Conservation (phyloP, 2,329 filamentous ascomycete genomes). For the Blastomyces silverae region DNA sequence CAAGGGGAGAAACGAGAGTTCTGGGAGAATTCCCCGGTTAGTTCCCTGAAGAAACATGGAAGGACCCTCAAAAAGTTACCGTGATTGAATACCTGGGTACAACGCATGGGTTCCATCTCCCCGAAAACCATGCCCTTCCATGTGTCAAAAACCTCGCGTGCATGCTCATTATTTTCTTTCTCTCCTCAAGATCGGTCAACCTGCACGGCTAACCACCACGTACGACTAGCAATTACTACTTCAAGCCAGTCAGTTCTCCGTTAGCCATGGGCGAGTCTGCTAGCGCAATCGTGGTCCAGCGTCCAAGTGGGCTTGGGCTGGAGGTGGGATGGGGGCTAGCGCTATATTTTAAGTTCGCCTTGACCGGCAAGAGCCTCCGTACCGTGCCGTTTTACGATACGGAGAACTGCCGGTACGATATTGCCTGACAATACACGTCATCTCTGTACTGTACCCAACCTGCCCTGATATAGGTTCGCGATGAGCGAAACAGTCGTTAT, state of each 20-base stretch:
- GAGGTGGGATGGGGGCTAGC: background rate
- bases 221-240: background rate
- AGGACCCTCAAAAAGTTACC: background rate
- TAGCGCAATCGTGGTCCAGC: conserved; percentile 4
- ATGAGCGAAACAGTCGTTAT: background rate
- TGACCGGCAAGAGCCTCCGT: background rate
- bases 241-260: too few relatives aligned
- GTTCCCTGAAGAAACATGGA: too few relatives aligned
- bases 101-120: background rate
- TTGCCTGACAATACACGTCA: background rate
- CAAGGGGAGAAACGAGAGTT: too few relatives aligned
- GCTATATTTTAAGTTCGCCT: background rate
- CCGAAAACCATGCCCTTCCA: background rate
- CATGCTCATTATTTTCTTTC: background rate
- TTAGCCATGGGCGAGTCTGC: background rate
- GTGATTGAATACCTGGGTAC: conserved; percentile 1
- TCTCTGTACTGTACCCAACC: too few relatives aligned
- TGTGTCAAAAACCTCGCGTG: background rate
- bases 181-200: background rate
- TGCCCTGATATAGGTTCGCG: background rate
- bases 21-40: too few relatives aligned
- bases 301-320: background rate
- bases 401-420: background rate
- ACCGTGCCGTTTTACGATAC: background rate
- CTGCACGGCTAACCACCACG: background rate